A percentile compares a stretch with the other conserved stretches of the same genome.
Evolutionary conservation across 129 eudicot species (phyloP).

Genomic region (Ambrosia trifida): DNA sequence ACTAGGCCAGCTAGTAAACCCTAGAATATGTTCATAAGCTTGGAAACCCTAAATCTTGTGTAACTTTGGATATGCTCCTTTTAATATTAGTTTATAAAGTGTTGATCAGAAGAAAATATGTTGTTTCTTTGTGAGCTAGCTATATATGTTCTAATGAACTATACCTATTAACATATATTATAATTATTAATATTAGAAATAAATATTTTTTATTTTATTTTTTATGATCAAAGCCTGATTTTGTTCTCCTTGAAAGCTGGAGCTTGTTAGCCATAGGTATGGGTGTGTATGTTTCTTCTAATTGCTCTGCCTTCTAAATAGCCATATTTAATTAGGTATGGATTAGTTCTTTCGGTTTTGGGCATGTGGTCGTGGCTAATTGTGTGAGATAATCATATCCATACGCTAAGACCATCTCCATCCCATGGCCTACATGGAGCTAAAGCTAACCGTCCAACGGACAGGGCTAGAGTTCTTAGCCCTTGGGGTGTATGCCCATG

Average conservation of each 20-base stretch:
- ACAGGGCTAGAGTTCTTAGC: too few relatives aligned
- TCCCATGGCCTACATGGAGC: too few relatives aligned
- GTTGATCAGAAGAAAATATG: conserved; percentile 20
- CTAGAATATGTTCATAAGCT: conserved; percentile 51
- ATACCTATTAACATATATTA: conserved; percentile 13
- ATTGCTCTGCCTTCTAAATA: conserved; percentile 25
- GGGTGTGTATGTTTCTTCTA: conserved; percentile 11
- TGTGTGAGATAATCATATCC: not conserved
- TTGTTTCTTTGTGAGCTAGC: conserved; percentile 26
- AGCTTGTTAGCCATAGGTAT: conserved; percentile 25
- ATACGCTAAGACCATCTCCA: not conserved
- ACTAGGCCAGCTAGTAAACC: conserved; percentile 51
- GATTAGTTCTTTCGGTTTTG: not conserved
- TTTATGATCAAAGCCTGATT: conserved; percentile 13
- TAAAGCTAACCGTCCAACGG: too few relatives aligned
- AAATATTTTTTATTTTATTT: not conserved
- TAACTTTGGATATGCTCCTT: conserved; percentile 42
- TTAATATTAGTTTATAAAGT: conserved; percentile 28
- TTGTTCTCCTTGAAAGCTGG: conserved; percentile 16
- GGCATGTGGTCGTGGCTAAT: conserved; percentile 3
- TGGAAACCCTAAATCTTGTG: conserved; percentile 54
- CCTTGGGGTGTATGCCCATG: too few relatives aligned
- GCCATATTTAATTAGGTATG: not conserved
- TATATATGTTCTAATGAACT: conserved; percentile 5
- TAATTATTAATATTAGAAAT: not conserved